These are phyloP conservation scores for Posidonia oceanica DNA, from an alignment of 116 monocot species.

Conservation along the genomic window DNA sequence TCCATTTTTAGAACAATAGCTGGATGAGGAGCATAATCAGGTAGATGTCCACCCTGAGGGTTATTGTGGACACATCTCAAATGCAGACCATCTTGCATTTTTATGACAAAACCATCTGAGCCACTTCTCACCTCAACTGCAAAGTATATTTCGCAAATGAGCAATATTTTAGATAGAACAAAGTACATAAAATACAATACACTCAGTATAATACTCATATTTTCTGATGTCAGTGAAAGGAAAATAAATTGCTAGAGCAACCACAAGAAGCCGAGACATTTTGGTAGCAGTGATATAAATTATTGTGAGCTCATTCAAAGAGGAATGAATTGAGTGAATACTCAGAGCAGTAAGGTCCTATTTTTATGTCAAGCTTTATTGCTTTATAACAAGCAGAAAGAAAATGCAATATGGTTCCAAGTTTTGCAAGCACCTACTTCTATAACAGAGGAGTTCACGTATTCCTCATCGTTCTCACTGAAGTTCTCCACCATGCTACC, in stretches of 20 bases:
- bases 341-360: too few relatives aligned
- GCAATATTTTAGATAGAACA: not conserved
- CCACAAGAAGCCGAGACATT: not conserved
- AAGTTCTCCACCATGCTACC: constrained; percentile 60
- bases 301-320: too few relatives aligned
- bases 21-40: constrained; percentile 83
- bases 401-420: not conserved
- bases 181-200: not conserved
- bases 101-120: constrained; percentile 77
- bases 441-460: constrained; percentile 70
- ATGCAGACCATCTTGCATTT: constrained; percentile 76
- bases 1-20: constrained; percentile 96
- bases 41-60: constrained; percentile 52
- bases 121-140: constrained; percentile 88
- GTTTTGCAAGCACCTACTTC: constrained; percentile 56
- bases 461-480: constrained; percentile 71
- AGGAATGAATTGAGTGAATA: too few relatives aligned
- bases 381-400: not conserved
- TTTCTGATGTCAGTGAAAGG: not conserved
- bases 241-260: not conserved
- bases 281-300: not conserved
- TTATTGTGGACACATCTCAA: constrained; percentile 73
- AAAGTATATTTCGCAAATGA: not conserved
- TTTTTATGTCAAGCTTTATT: too few relatives aligned
- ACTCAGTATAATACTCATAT: too few relatives aligned